A percentile compares a stretch with the other conserved stretches of the same genome.
These are phyloP conservation scores for Corynascus novoguineensis DNA, from an alignment of 495 filamentous ascomycete genomes.

Conservation along the genomic window DNA sequence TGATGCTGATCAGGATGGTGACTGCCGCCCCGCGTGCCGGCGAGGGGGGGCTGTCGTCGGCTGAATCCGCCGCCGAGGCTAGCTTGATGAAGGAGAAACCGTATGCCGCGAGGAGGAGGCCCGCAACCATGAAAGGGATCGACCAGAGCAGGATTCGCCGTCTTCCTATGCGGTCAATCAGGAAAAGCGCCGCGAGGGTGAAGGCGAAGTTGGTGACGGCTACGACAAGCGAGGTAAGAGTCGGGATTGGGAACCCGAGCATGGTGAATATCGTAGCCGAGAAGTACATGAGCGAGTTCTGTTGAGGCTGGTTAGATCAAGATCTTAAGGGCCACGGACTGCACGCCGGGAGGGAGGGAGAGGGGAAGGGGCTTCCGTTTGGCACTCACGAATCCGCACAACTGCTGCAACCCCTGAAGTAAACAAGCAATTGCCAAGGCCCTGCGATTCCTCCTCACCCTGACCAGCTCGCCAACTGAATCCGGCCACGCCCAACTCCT, in stretches of 20 bases:
- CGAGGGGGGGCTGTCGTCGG: constrained; percentile 5
- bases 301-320: constrained; percentile 18
- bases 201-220: constrained; percentile 79
- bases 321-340: too few species aligned
- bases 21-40: constrained; percentile 38
- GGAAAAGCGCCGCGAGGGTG: constrained; percentile 67
- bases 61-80: constrained; percentile 21
- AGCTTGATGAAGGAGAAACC: constrained; percentile 59
- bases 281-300: constrained; percentile 94
- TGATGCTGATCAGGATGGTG: constrained; percentile 63
- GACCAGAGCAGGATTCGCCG: constrained; percentile 76
- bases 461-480: constrained; percentile 52
- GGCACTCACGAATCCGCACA: constrained; percentile 77
- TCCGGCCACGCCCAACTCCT: constrained; percentile 31
- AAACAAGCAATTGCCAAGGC: constrained; percentile 80
- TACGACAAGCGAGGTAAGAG: constrained; percentile 72
- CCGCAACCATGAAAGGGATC: constrained; percentile 76
- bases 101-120: constrained; percentile 60
- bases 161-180: constrained; percentile 77
- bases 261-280: constrained; percentile 83
- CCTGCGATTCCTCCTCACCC: constrained; percentile 61
- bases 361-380: too few species aligned
- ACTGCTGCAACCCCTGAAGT: constrained; percentile 81
- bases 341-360: neutral
- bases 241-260: constrained; percentile 74